Conservation (phyloP, 73 alveolate genomes). For the Blepharisma stoltei region DNA sequence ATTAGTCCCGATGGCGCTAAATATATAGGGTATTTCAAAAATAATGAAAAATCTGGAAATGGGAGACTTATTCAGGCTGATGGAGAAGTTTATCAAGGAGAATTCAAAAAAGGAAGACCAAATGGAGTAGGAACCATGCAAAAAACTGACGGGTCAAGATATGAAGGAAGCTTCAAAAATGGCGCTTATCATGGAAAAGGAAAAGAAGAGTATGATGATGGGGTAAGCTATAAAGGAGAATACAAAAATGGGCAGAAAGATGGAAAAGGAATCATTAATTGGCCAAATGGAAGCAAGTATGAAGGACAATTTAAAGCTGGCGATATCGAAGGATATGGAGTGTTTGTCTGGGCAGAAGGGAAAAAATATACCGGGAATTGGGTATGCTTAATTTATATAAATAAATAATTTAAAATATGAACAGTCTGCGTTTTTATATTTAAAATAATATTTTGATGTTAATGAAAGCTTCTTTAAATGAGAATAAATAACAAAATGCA, state of each 20-base stretch:
- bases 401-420: too few species aligned
- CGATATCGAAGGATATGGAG: constrained; percentile 10
- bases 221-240: constrained; percentile 16
- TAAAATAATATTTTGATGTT: too few species aligned
- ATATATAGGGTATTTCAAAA: not conserved
- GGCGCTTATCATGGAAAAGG: constrained; percentile 8
- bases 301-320: constrained; percentile 4
- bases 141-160: not conserved
- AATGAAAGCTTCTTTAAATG: too few species aligned
- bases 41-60: not conserved
- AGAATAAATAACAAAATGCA: constrained; percentile 2
- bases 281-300: constrained; percentile 12
- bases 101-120: not conserved
- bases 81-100: constrained; percentile 15
- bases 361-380: constrained; percentile 17
- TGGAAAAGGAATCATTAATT: constrained; percentile 19
- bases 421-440: too few species aligned
- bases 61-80: not conserved
- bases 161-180: constrained; percentile 5
- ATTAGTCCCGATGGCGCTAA: not conserved
- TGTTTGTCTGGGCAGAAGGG: constrained; percentile 2
- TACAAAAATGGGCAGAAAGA: not conserved
- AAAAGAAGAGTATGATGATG: constrained; percentile 21
- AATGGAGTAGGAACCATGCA: not conserved
- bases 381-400: too few species aligned